Conservation (phyloP, 305 asterid species). For the Rubia tinctorum region DNA sequence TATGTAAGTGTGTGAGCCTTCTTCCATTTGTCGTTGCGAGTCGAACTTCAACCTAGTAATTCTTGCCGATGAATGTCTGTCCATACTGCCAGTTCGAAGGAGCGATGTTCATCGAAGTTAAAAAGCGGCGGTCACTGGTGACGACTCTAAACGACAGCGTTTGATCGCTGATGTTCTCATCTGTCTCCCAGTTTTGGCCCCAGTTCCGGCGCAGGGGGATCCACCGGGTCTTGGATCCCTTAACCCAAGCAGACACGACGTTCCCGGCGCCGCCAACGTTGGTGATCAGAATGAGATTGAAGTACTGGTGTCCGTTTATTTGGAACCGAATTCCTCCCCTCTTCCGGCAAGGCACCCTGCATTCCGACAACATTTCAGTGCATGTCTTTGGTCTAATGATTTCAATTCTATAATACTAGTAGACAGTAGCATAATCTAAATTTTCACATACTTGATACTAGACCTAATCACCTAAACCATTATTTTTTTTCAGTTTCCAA, state of each 20-base stretch:
- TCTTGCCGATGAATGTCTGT: constrained; percentile 64
- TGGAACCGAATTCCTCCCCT: constrained; percentile 72
- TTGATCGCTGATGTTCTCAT: constrained; percentile 41
- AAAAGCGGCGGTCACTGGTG: constrained; percentile 53
- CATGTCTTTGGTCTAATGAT: neutral
- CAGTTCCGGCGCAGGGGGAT: constrained; percentile 58
- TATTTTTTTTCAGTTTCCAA: too few species aligned
- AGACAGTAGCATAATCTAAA: too few species aligned
- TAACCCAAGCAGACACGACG: constrained; percentile 49
- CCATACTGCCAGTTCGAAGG: constrained; percentile 78
- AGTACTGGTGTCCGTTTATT: constrained; percentile 57
- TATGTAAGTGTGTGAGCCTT: neutral
- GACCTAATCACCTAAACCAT: too few species aligned
- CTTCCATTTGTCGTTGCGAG: neutral
- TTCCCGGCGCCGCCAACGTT: constrained; percentile 84
- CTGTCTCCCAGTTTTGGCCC: constrained; percentile 85
- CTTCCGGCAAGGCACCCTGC: constrained; percentile 66
- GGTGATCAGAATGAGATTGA: constrained; percentile 58
- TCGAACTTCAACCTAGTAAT: constrained; percentile 34
- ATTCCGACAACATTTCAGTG: neutral
- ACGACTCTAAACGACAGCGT: constrained; percentile 63
- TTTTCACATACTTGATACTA: too few species aligned
- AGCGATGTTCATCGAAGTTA: constrained; percentile 64
- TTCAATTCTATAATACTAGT: too few species aligned
- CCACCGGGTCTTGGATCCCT: constrained; percentile 63